Base-by-base conservation (phyloP, 768 basidiomycete species). In the Pleurotus djamor region DNA sequence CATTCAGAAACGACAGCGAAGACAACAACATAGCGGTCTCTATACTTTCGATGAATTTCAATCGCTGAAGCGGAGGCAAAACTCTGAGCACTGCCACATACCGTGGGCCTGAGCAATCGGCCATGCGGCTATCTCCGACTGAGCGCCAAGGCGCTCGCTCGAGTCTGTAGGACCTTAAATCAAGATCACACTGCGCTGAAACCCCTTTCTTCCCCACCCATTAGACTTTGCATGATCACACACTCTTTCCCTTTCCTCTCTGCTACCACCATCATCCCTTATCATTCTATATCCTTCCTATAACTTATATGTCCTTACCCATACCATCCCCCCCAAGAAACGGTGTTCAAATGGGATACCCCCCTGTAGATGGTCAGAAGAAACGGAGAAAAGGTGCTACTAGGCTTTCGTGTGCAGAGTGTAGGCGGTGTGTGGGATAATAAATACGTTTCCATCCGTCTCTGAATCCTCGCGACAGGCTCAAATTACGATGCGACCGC, bases 381-480 rank as follows among this genome's bases (percentile, higher is more conserved):
- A 86, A 86, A 67, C 79, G 84, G 36, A 77, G 85, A 69, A 87
- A 86, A 62, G 89, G 89, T 41, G 89, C 90, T 5, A 89, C 87
- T 4, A 82, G 90, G 45, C 79, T 91, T 48, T 90, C 88, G 10
- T 92, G 90, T 66, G 90, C 90, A 28, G 90, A 92, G 64, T 92
- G 90, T 67, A 80, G 90, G 69, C 82, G 90, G 89, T 87, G 61
- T 44, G 65, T 21, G 58, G 57, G 49, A 17, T 48, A 12, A n/a
- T 45, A 21, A 56, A 12, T 14, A 10, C 38, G 10, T n/a, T 28
- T 28, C 21, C 21, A 28, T 28, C 21, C 21, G 21, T 9, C 38
- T 5, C 36, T 38, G 37, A 50, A 48, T 55, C 34, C 38, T 60
- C 35, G 21, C 21, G 21, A 28, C 59, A 88, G 88, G 63, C 71